Evolutionary conservation across 108 stramenopile species (phyloP).

Genomic region (Nitzschia sp.): DNA sequence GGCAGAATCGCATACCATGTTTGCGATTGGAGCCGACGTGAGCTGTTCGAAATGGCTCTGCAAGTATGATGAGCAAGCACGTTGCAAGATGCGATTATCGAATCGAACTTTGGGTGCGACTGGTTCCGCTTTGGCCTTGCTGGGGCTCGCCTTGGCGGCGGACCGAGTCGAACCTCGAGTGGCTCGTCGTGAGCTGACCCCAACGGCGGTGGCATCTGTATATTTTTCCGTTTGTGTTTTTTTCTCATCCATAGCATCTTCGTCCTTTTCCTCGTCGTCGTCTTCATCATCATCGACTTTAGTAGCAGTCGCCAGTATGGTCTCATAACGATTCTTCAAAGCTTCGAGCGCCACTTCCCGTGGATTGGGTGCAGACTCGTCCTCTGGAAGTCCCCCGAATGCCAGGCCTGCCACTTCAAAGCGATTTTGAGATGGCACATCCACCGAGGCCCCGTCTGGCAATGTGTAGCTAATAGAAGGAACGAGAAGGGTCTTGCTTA

Average conservation of each 20-base stretch:
- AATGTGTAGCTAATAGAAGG: slow-evolving; percentile 60
- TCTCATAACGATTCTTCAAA: slow-evolving; percentile 23
- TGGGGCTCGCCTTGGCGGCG: not conserved
- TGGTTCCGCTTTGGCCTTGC: not conserved
- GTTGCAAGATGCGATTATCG: slow-evolving; percentile 41
- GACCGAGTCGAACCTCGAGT: slow-evolving; percentile 8
- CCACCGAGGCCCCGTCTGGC: slow-evolving; percentile 76
- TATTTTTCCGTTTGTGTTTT: slow-evolving; percentile 36
- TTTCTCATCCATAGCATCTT: slow-evolving; percentile 10
- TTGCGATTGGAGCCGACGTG: slow-evolving; percentile 69
- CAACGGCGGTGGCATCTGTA: slow-evolving; percentile 51
- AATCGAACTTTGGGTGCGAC: slow-evolving; percentile 26
- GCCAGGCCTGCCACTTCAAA: slow-evolving; percentile 71
- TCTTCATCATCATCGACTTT: slow-evolving; percentile 31
- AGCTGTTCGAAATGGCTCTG: slow-evolving; percentile 46
- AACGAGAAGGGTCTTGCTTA: slow-evolving; percentile 50
- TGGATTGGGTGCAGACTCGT: slow-evolving; percentile 22
- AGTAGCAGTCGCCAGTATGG: slow-evolving; percentile 10
- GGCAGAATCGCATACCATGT: slow-evolving; percentile 87
- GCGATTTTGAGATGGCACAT: slow-evolving; percentile 63
- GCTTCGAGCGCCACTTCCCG: slow-evolving; percentile 49
- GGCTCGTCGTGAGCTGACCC: slow-evolving; percentile 38
- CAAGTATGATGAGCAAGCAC: slow-evolving; percentile 52
- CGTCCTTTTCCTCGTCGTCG: slow-evolving; percentile 8
- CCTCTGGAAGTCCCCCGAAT: slow-evolving; percentile 14